A percentile compares a stretch with the other conserved stretches of the same genome.
These are phyloP conservation scores for Venturia asperata DNA, from an alignment of 2,329 filamentous ascomycete genomes.

Conservation along the genomic window DNA sequence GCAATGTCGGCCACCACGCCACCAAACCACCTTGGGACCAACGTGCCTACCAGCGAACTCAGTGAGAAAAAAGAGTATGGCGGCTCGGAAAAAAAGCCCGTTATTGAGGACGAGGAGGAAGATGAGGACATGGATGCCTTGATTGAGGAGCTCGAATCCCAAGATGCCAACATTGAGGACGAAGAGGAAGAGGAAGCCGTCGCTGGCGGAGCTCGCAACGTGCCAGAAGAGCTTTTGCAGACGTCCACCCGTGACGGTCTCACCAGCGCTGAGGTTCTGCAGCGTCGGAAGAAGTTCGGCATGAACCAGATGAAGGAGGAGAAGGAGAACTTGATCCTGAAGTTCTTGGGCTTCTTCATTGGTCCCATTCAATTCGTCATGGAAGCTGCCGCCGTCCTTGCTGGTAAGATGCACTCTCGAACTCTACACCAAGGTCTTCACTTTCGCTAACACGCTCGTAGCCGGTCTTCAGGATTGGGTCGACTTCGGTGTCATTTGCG, in stretches of 20 bases:
- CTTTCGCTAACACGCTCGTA: conserved; percentile 50
- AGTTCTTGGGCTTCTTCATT: conserved; percentile 76
- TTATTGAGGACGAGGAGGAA: conserved; percentile 17
- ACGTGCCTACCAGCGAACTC: conserved; percentile 25
- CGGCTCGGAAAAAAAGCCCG: conserved; percentile 21
- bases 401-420: conserved; percentile 5
- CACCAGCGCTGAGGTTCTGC: conserved; percentile 59
- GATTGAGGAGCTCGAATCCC: conserved; percentile 79
- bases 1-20: conserved; percentile 19
- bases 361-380: conserved; percentile 92
- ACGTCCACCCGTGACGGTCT: conserved; percentile 67
- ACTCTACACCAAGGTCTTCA: too few relatives aligned
- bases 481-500: conserved; percentile 88
- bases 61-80: conserved; percentile 26
- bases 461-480: conserved; percentile 84
- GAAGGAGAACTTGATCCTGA: conserved; percentile 75
- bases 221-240: conserved; percentile 69
- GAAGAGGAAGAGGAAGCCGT: conserved; percentile 55
- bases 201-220: conserved; percentile 50
- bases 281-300: conserved; percentile 64
- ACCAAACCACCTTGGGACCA: conserved; percentile 27
- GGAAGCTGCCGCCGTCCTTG: conserved; percentile 49
- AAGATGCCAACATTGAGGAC: conserved; percentile 62
- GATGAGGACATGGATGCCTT: conserved; percentile 73
- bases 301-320: conserved; percentile 88